Evolutionary conservation across 1,284 basidiomycete genomes (phyloP), one percentile per base, ranked within the genome.

Genomic region (Sporisorium scitamineum): DNA sequence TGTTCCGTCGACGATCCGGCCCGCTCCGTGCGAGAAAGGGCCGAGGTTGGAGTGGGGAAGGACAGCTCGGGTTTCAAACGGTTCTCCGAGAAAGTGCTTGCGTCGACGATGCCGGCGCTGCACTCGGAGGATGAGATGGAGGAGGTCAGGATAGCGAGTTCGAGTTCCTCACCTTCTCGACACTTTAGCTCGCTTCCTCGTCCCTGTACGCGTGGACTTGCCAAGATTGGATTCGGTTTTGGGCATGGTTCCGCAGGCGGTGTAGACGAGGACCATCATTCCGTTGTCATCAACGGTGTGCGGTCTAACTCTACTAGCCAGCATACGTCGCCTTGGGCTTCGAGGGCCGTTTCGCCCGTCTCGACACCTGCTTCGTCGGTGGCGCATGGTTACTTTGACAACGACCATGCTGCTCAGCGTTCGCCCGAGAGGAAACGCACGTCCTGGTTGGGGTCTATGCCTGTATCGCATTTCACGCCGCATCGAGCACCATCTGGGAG

Each of bases 111-210:
- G 39, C 63, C 59, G 44, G 34, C 59, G 45, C 18, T 10, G 8
- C n/a, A 26, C 20, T 47, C 59, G 9, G 69, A 54, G 42, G 62
- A 62, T 10, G 69, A 62, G 44, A 62, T 48, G 54, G 63, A 71
- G 44, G 63, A 59, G 62, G 47, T 34, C 8, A 39, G 62, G 55
- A 48, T 51, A 37, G 55, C 59, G 18, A 62, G 69, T 59, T 57
- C 29, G 62, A 66, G 69, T 71, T 71, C 69, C 69, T 71, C 62
- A 61, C 69, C 59, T 20, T 61, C 63, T 62, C 69, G 69, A 71
- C 69, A 59, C 69, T 61, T 55, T 47, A 45, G 55, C 60, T 61
- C 52, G 63, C 51, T 56, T 37, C 59, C 59, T 44, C 27, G 51
- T n/a, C 55, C 54, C 41, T 26, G 20, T 22, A 51, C 51, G 24